phyloP scores from a whole-genome alignment of 495 filamentous ascomycete species.

The Penicillium pulvis region DNA sequence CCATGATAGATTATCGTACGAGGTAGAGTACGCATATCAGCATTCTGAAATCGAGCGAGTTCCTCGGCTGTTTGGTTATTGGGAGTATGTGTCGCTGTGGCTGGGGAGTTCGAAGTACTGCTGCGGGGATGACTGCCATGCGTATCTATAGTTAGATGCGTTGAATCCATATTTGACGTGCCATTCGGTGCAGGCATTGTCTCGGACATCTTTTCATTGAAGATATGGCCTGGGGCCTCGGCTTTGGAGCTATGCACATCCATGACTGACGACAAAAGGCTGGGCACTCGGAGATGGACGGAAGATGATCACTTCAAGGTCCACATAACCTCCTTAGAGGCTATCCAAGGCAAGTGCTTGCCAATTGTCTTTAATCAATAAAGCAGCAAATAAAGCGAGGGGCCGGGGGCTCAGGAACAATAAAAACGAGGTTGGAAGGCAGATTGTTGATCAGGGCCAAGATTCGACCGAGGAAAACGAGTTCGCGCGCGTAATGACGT shows the following conservation, averaged over 20 bases:
- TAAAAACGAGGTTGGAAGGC: constrained; percentile 6
- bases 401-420: background rate
- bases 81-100: constrained; percentile 21
- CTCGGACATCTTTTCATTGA: constrained; percentile 24
- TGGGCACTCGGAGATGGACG: constrained; percentile 15
- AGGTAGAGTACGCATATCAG: constrained; percentile 33
- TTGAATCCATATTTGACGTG: constrained; percentile 10
- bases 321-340: constrained; percentile 9
- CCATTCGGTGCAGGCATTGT: constrained; percentile 14
- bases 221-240: constrained; percentile 16
- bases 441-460: constrained; percentile 2
- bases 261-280: constrained; percentile 15
- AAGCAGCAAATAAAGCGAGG: background rate
- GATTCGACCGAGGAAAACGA: constrained; percentile 8
- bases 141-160: constrained; percentile 26
- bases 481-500: constrained; percentile 37
- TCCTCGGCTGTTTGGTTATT: constrained; percentile 23
- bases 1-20: constrained; percentile 20
- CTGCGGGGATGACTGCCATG: constrained; percentile 24
- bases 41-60: constrained; percentile 14
- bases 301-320: constrained; percentile 16
- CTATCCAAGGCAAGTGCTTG: background rate
- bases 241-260: constrained; percentile 18
- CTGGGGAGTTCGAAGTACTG: constrained; percentile 24
- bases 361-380: background rate